Evolutionary conservation across 257 asterid genomes (phyloP).

Genomic region (Leonotis leonurus): DNA sequence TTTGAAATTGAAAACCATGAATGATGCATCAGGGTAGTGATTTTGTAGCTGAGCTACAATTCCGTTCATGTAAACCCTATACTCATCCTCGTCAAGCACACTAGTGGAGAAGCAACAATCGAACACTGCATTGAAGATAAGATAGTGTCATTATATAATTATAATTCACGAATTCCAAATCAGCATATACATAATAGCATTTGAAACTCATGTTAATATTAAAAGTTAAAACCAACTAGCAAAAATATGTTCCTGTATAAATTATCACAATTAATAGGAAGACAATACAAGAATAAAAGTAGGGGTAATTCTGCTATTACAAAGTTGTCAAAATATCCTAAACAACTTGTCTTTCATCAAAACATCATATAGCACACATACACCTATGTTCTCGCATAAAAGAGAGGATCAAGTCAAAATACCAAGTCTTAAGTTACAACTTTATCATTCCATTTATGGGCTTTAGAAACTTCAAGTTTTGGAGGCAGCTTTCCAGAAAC

Average conservation of each 20-base stretch:
- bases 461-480: not conserved
- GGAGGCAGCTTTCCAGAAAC: too few species aligned
- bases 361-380: not conserved
- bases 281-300: not conserved
- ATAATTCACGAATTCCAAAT: conserved; percentile 9
- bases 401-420: conserved; percentile 5
- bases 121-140: conserved; percentile 55
- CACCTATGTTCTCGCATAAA: not conserved
- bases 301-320: not conserved
- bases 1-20: conserved; percentile 96
- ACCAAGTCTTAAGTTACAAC: not conserved
- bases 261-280: not conserved
- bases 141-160: conserved; percentile 10
- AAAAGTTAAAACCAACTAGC: too few species aligned
- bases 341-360: not conserved
- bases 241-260: too few species aligned
- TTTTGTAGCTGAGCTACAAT: conserved; percentile 94
- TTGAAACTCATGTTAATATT: too few species aligned
- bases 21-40: conserved; percentile 88
- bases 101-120: conserved; percentile 98
- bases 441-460: not conserved
- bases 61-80: conserved; percentile 76
- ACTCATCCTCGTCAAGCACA: conserved; percentile 84
- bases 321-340: not conserved
- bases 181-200: not conserved